Conservation (phyloP, 75 land plant species). For the Chamaecyparis obtusa region DNA sequence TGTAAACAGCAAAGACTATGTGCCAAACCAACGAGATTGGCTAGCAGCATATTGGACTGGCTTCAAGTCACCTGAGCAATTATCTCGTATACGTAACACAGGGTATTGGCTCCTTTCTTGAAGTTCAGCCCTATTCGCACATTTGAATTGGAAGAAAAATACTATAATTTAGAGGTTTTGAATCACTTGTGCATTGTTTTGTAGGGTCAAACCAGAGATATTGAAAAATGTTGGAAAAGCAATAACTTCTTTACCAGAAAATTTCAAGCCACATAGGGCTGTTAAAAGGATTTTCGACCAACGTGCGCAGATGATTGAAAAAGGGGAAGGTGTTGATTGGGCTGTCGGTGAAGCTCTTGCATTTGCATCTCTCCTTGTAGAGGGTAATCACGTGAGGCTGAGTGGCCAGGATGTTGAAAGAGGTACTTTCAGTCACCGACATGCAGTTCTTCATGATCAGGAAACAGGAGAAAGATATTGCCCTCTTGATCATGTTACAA, state of each 20-base stretch:
- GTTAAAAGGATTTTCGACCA: conserved; percentile 79
- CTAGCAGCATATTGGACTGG: conserved; percentile 95
- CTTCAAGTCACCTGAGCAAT: conserved; percentile 95
- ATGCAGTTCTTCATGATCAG: conserved; percentile 91
- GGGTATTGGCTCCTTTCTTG: conserved; percentile 52
- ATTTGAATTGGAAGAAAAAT: background rate
- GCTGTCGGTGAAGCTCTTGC: conserved; percentile 98
- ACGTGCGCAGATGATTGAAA: conserved; percentile 90
- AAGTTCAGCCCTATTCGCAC: background rate
- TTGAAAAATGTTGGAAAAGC: conserved; percentile 90
- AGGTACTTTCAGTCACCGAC: conserved; percentile 98
- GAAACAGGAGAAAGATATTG: conserved; percentile 79
- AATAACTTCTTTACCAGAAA: conserved; percentile 79
- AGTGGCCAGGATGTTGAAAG: conserved; percentile 99
- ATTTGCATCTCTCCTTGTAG: conserved; percentile 89
- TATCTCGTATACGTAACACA: conserved; percentile 90
- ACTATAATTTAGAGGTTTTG: conserved; percentile 4
- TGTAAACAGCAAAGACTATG: conserved; percentile 86
- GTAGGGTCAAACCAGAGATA: conserved; percentile 93
- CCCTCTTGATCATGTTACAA: conserved; percentile 79
- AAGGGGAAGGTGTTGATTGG: conserved; percentile 93
- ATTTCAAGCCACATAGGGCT: conserved; percentile 75
- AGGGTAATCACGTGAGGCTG: conserved; percentile 94
- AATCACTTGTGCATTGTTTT: background rate
- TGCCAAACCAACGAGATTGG: conserved; percentile 82